Percentiles rank a stretch among this genome's conserved stretches.
Evolutionary conservation across 306 rosid genomes (phyloP).

Genomic region (Cicer yamashitae): DNA sequence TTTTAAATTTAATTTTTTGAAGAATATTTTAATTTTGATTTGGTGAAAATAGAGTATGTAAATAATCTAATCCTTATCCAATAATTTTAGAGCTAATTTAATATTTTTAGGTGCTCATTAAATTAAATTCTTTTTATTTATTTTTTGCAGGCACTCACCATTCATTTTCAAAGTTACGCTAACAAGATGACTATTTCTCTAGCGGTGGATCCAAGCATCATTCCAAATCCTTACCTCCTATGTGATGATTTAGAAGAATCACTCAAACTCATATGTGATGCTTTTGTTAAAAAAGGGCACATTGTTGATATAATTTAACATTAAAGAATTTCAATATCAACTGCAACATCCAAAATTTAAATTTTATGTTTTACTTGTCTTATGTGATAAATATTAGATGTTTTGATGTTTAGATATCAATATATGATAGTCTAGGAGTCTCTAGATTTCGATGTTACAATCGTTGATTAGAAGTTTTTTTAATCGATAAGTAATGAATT

Average conservation of each 20-base stretch:
- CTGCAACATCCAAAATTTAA: no score
- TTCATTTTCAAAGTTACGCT: slow-evolving; percentile 66
- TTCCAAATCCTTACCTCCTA: slow-evolving; percentile 61
- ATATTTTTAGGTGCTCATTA: neutral
- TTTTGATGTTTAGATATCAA: no score
- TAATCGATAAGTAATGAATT: no score
- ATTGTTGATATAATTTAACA: slow-evolving; percentile 14
- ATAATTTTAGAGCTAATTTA: neutral
- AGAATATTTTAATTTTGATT: no score
- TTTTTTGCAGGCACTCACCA: slow-evolving; percentile 61
- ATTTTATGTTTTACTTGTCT: no score
- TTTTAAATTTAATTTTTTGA: no score
- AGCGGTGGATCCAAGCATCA: slow-evolving; percentile 58
- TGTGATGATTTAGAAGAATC: slow-evolving; percentile 67
- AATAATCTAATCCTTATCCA: neutral
- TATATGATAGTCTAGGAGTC: no score
- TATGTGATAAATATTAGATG: no score
- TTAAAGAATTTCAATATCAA: neutral
- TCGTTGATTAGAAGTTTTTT: no score
- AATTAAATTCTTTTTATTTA: neutral
- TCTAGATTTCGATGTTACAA: no score
- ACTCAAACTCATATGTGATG: slow-evolving; percentile 51
- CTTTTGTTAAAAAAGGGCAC: slow-evolving; percentile 39
- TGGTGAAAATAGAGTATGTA: no score
- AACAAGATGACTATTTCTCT: slow-evolving; percentile 60